These are phyloP conservation scores for Piper longum DNA, from an alignment of 164 flowering plant species.

Conservation along the genomic window DNA sequence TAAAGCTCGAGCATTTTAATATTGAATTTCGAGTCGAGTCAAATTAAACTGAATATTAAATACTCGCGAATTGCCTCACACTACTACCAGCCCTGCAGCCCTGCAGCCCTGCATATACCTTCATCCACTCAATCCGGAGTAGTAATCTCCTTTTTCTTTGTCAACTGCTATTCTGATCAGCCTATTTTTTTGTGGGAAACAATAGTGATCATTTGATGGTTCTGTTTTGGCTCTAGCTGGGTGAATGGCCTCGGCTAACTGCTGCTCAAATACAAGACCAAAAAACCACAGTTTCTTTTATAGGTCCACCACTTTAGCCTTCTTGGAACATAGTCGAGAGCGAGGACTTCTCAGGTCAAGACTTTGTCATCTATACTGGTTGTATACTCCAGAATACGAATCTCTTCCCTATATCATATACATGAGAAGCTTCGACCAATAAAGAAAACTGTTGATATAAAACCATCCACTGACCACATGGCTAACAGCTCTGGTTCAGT, in stretches of 20 bases:
- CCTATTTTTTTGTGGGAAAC: too few species aligned
- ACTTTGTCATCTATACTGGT: not conserved
- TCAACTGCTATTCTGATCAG: too few species aligned
- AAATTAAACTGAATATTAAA: too few species aligned
- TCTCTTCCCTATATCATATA: not conserved
- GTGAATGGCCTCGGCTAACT: not conserved
- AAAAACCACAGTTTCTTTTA: too few species aligned
- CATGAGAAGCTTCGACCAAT: not conserved
- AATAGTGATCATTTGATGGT: not conserved
- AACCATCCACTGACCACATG: not conserved
- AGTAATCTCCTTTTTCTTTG: too few species aligned
- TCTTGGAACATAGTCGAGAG: not conserved
- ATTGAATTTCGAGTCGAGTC: too few species aligned
- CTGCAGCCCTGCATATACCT: too few species aligned
- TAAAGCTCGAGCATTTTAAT: too few species aligned
- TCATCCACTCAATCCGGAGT: too few species aligned
- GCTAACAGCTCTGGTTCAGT: too few species aligned
- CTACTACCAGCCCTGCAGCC: too few species aligned
- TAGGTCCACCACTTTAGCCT: not conserved
- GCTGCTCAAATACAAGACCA: not conserved
- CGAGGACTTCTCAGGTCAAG: not conserved
- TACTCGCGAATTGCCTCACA: too few species aligned
- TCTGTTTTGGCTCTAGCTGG: not conserved
- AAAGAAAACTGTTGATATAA: not conserved
- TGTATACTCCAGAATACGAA: not conserved